Base-by-base conservation (phyloP, 78 protist species). In the Dictyostelium capitatum region DNA sequence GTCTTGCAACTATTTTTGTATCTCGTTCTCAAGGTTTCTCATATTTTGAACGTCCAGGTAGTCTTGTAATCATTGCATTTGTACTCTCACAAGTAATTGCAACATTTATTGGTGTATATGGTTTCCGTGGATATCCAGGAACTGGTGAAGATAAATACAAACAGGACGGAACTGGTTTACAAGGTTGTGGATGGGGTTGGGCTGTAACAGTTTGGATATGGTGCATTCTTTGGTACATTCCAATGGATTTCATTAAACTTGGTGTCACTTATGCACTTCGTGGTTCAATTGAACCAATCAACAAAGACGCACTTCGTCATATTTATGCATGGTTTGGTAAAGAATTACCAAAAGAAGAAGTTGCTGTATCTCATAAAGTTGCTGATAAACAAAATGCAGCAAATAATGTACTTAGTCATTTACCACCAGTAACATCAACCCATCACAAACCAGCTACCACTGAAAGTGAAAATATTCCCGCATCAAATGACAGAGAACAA, bases 121-220 rank as follows among this genome's bases (percentile, higher is more conserved):
- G 97, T 41, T 67, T 96, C 92, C 53, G 85, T n/a, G 92, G 95
- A 23, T 96, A 92, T 81, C 90, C 89, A 85, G n/a, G 28, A 12
- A 0, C n/a, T 4, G 73, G 28, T 64, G 46, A 64, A 12, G 43
- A 32, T 23, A 15, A 30, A 3, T 64, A 64, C 28, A 10, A 19
- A 64, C 20, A 11, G 3, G 64, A 9, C 6, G 80, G 74, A 15
- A 82, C 83, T 14, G 30, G 62, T 10, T 77, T 95, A 62, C 64
- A 62, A 47, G 98, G 98, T 56, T 90, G 96, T 51, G 98, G 98
- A 28, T 95, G 95, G 95, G 90, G 90, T 20, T 96, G 79, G 59
- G 98, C 91, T 3, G 77, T 93, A 5, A 46, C 82, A 7, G 80
- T 82, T 14, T 96, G 98, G 98, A 79, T 96, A 10, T 96, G 96